phyloP scores from a whole-genome alignment of 2,329 filamentous ascomycete genomes.

The Cylindrodendrum hubeiense region DNA sequence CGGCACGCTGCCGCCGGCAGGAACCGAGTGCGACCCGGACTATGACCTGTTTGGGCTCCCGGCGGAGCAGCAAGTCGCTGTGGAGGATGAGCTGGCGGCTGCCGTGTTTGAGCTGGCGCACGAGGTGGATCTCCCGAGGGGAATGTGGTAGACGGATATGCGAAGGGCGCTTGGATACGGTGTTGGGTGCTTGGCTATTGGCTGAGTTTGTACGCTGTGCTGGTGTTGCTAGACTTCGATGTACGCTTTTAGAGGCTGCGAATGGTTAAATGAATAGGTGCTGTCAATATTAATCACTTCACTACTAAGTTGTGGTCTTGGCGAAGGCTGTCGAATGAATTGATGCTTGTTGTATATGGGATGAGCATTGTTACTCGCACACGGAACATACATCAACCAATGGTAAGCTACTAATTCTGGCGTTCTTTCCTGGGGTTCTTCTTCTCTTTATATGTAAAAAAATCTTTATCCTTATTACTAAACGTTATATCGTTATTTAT shows the following conservation, averaged over 20 bases:
- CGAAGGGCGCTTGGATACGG: not conserved
- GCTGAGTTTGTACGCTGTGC: not conserved
- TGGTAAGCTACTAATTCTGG: too few species aligned
- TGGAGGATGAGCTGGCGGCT: slow-evolving; percentile 34
- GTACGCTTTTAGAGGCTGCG: not conserved
- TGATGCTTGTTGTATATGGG: too few species aligned
- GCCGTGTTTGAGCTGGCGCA: slow-evolving; percentile 30
- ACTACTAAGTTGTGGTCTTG: not conserved
- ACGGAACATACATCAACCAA: too few species aligned
- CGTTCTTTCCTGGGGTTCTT: too few species aligned
- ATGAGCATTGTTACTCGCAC: too few species aligned
- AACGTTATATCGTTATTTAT: too few species aligned
- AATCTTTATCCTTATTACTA: too few species aligned
- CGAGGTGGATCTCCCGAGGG: slow-evolving; percentile 35
- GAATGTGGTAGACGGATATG: slow-evolving; percentile 6
- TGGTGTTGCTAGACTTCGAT: not conserved
- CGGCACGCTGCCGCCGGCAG: slow-evolving; percentile 57
- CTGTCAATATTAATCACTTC: not conserved
- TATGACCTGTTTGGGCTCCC: slow-evolving; percentile 55
- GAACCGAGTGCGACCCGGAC: slow-evolving; percentile 61
- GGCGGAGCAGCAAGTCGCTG: slow-evolving; percentile 17
- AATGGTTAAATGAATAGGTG: not conserved
- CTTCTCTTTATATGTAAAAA: too few species aligned
- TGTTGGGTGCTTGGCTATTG: not conserved
- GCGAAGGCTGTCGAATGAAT: not conserved